phyloP scores from a whole-genome alignment of 2,329 filamentous ascomycete genomes.

The Ophiostoma ips region DNA sequence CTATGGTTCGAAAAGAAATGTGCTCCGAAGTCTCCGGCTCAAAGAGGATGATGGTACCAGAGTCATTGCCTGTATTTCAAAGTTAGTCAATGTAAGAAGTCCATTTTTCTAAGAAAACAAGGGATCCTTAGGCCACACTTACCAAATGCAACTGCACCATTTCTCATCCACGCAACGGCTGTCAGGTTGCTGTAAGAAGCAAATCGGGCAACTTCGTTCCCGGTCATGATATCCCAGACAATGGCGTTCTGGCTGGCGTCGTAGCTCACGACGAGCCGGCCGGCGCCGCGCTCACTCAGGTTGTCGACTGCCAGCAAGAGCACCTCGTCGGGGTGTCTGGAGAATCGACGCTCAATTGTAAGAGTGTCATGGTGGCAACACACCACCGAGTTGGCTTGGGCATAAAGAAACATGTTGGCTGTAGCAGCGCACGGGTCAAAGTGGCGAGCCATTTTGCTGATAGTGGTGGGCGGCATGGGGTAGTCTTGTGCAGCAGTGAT shows the following conservation, averaged over 20 bases:
- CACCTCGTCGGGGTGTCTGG: constrained; percentile 70
- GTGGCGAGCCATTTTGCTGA: constrained; percentile 35
- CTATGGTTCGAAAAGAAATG: constrained; percentile 75
- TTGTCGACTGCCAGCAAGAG: constrained; percentile 80
- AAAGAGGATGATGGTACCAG: constrained; percentile 88
- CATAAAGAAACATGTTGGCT: constrained; percentile 78
- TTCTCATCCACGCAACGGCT: constrained; percentile 87
- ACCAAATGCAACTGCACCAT: constrained; percentile 96
- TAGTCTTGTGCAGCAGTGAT: constrained; percentile 34
- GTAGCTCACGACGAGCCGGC: constrained; percentile 81
- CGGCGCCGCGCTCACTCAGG: constrained; percentile 72
- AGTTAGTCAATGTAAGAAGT: neutral
- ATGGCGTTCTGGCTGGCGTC: constrained; percentile 84
- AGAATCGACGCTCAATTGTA: constrained; percentile 75
- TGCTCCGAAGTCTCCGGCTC: constrained; percentile 89
- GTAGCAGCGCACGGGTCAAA: constrained; percentile 88
- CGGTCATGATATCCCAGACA: constrained; percentile 91
- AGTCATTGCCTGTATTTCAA: constrained; percentile 58
- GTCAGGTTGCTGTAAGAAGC: constrained; percentile 77
- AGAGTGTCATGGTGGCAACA: constrained; percentile 89
- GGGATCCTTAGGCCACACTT: constrained; percentile 20
- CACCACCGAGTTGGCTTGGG: constrained; percentile 66
- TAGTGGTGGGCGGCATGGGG: constrained; percentile 35
- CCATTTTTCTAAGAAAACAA: neutral
- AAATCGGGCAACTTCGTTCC: constrained; percentile 83